Percentiles rank a stretch among this genome's conserved stretches.
Conservation (phyloP, 495 filamentous ascomycete genomes). For the Aspergillus bertholletiae region DNA sequence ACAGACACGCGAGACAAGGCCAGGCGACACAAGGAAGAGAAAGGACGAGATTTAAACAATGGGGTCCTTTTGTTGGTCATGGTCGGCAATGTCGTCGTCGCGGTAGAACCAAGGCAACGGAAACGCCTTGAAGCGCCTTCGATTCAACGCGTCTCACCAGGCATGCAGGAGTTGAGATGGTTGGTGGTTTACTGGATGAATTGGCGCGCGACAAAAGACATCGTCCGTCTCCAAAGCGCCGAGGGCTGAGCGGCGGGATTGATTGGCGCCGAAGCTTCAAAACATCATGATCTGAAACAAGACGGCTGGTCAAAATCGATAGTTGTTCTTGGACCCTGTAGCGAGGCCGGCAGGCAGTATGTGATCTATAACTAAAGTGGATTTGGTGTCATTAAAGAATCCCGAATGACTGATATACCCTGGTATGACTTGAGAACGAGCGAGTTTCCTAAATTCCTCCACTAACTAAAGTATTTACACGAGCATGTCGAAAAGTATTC, state of each 20-base stretch:
- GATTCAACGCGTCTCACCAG: background rate
- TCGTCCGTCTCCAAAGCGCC: background rate
- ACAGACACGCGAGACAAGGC: background rate
- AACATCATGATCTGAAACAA: background rate
- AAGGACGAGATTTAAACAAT: background rate
- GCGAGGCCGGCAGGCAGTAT: too few relatives aligned
- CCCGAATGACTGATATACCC: too few relatives aligned
- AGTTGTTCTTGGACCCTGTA: too few relatives aligned
- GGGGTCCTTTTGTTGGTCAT: background rate
- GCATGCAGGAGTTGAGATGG: background rate
- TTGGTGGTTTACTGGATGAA: background rate
- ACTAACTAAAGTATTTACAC: too few relatives aligned
- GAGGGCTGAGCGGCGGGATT: background rate
- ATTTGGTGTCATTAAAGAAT: too few relatives aligned
- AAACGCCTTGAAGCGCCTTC: background rate
- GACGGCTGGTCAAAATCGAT: too few relatives aligned
- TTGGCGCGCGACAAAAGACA: conserved; percentile 11
- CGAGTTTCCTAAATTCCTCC: too few relatives aligned
- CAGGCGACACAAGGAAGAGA: background rate
- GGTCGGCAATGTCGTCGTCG: background rate
- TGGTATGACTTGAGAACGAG: too few relatives aligned
- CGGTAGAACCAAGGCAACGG: background rate
- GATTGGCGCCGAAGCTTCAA: conserved; percentile 1
- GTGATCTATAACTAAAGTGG: too few relatives aligned
- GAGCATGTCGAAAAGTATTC: too few relatives aligned